phyloP scores from a whole-genome alignment of 768 basidiomycete genomes.

The Candolleomyces efflorescens region DNA sequence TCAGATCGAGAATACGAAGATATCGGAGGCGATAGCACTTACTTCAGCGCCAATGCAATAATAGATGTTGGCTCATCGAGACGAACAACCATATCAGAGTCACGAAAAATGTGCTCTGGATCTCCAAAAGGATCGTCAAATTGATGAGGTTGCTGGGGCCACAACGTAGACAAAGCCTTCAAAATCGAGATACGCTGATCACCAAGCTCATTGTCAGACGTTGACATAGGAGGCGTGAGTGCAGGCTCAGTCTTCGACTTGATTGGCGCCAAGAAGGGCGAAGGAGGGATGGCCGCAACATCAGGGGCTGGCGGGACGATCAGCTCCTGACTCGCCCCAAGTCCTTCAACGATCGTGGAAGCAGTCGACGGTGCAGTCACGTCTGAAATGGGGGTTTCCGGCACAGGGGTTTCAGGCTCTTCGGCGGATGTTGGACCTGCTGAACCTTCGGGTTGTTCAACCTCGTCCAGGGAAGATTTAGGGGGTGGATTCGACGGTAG shows the following conservation, averaged over 20 bases:
- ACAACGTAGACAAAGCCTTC: slow-evolving; percentile 80
- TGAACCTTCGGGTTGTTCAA: background rate
- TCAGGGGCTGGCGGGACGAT: slow-evolving; percentile 17
- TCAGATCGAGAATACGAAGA: background rate
- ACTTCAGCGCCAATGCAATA: slow-evolving; percentile 92
- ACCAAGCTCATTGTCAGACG: slow-evolving; percentile 49
- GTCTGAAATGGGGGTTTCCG: background rate
- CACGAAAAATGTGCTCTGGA: slow-evolving; percentile 91
- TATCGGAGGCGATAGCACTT: slow-evolving; percentile 19
- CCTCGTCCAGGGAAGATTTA: background rate
- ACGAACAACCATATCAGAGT: slow-evolving; percentile 90
- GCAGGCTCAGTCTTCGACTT: slow-evolving; percentile 32
- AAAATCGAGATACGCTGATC: slow-evolving; percentile 69
- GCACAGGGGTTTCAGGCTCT: background rate
- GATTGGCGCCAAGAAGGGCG: slow-evolving; percentile 47
- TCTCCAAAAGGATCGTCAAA: slow-evolving; percentile 67
- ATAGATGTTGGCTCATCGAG: slow-evolving; percentile 98
- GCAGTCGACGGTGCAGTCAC: background rate
- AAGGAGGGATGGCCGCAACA: slow-evolving; percentile 46
- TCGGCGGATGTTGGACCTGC: background rate
- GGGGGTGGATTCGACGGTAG: background rate
- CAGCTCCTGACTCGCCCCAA: background rate
- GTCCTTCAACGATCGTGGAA: background rate
- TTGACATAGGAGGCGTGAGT: slow-evolving; percentile 42
- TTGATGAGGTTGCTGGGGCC: slow-evolving; percentile 55